These are phyloP conservation scores for Tritrichomonas musculus DNA, from an alignment of 208 protist genomes.

Conservation along the genomic window DNA sequence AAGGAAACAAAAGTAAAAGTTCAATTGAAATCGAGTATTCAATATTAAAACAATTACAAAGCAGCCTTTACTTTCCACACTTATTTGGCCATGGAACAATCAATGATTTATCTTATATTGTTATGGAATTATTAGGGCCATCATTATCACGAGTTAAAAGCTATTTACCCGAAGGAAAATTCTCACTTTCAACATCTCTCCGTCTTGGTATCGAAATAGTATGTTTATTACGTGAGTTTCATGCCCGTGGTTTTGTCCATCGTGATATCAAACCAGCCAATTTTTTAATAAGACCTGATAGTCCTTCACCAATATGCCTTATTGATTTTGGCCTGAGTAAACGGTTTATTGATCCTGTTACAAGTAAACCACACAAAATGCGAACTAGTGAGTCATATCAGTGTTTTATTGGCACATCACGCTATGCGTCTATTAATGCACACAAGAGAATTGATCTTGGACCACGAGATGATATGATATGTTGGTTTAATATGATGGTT, in stretches of 20 bases:
- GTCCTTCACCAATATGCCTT: neutral
- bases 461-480: neutral
- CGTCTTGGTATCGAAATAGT: neutral
- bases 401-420: neutral
- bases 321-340: conserved; percentile 1
- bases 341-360: neutral
- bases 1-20: neutral
- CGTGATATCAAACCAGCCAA: conserved; percentile 3
- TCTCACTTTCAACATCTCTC: neutral
- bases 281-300: neutral
- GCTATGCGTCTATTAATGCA: neutral
- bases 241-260: neutral
- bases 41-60: neutral
- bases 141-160: neutral
- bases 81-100: neutral
- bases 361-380: neutral
- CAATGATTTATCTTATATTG: neutral
- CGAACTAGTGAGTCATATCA: neutral
- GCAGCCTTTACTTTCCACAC: neutral
- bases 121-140: neutral
- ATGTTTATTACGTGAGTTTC: neutral
- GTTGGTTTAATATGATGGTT: neutral
- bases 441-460: neutral
- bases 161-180: neutral
- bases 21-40: neutral